Conservation (phyloP, 495 filamentous ascomycete genomes). For the Recurvomyces mirabilis region DNA sequence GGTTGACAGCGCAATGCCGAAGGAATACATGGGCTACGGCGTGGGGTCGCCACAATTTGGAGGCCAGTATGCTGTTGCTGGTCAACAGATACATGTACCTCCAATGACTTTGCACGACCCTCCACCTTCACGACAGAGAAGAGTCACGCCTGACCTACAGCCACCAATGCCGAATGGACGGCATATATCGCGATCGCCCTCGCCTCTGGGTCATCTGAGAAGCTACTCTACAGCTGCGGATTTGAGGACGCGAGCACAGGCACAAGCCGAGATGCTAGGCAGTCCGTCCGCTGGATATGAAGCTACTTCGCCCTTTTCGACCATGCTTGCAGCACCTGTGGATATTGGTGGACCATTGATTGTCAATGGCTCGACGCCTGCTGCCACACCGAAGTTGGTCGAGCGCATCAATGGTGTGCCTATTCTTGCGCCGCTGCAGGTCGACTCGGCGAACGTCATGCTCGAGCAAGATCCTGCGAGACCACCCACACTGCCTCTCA, state of each 20-base stretch:
- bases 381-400: background rate
- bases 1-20: slow-evolving; percentile 30
- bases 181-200: slow-evolving; percentile 30
- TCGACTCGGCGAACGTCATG: background rate
- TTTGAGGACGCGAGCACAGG: slow-evolving; percentile 8
- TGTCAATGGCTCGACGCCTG: slow-evolving; percentile 34
- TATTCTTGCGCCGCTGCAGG: background rate
- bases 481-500: slow-evolving; percentile 4
- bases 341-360: slow-evolving; percentile 33
- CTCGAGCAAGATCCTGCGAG: background rate
- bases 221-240: slow-evolving; percentile 24
- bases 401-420: no score
- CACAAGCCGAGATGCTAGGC: slow-evolving; percentile 1
- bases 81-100: slow-evolving; percentile 37
- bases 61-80: slow-evolving; percentile 37
- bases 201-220: slow-evolving; percentile 28
- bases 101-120: slow-evolving; percentile 34
- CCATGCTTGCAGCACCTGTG: background rate
- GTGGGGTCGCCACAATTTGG: slow-evolving; percentile 46
- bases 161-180: slow-evolving; percentile 26
- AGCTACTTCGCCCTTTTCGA: background rate
- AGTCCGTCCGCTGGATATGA: slow-evolving; percentile 10
- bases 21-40: slow-evolving; percentile 55
- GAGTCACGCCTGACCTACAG: slow-evolving; percentile 36
- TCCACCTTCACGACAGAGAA: slow-evolving; percentile 36